A percentile compares a stretch with the other conserved stretches of the same genome.
phyloP scores from a whole-genome alignment of 2,329 filamentous ascomycete genomes.

The Neocucurbitaria cava region DNA sequence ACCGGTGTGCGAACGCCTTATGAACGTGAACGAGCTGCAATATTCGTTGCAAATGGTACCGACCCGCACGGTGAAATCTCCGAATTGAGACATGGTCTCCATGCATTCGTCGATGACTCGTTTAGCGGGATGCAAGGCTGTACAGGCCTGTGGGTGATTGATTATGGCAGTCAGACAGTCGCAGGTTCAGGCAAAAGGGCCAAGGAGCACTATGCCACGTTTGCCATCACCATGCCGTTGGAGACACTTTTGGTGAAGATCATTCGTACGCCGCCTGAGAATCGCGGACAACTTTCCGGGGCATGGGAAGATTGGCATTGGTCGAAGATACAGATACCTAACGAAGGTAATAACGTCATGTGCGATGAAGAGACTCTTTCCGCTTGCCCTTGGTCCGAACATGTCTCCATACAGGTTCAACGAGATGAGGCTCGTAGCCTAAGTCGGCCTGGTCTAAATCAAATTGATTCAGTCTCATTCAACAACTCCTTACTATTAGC shows the following conservation, averaged over 20 bases:
- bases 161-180: constrained; percentile 34
- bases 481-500: constrained; percentile 27
- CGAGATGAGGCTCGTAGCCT: constrained; percentile 32
- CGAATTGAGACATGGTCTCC: constrained; percentile 52
- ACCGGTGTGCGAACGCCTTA: constrained; percentile 25
- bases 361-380: constrained; percentile 42
- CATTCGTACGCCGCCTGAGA: constrained; percentile 28
- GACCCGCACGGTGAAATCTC: constrained; percentile 53
- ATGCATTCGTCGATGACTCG: constrained; percentile 44
- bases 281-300: constrained; percentile 22
- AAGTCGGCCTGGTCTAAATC: constrained; percentile 21
- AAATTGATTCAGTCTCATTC: constrained; percentile 24
- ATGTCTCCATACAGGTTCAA: constrained; percentile 41
- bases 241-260: constrained; percentile 41
- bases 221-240: constrained; percentile 47
- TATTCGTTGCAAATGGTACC: constrained; percentile 53
- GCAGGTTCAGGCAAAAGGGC: constrained; percentile 34
- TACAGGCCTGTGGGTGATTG: constrained; percentile 49
- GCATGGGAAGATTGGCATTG: constrained; percentile 34
- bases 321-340: constrained; percentile 32
- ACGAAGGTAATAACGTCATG: constrained; percentile 32
- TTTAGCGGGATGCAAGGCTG: constrained; percentile 42
- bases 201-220: constrained; percentile 40
- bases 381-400: constrained; percentile 29
- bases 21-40: constrained; percentile 30